Evolutionary conservation across 2,329 filamentous ascomycete species (phyloP), one percentile per base, ranked within the genome.

Genomic region (Triangularia setosa): DNA sequence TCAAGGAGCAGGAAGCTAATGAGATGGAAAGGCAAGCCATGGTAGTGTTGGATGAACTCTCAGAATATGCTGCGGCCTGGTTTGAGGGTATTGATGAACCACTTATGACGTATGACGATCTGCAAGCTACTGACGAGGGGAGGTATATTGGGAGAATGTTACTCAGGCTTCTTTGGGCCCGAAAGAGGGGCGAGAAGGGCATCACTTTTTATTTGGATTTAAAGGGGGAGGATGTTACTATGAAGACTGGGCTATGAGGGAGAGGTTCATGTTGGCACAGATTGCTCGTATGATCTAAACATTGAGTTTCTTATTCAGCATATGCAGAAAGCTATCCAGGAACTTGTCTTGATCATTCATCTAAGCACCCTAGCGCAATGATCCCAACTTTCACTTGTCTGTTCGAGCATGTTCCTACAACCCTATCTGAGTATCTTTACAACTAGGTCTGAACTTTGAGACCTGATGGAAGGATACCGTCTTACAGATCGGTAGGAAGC

Each of bases 81-180:
- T 58, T 64, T 3, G n/a, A n/a, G 8, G 9, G 33, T 2, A 8
- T 56, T 6, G 58, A 28, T 3, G 58, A 66, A 18, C 58, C 30
- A 2, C 18, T 64, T 12, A 27, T 63, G 35, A 64, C 64, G 9
- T 33, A 62, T 16, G 62, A 66, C 33, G 62, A 66, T 24, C 52
- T 66, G 24, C 65, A 64, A 48, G 62, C 65, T 1, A 62, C 62
- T 6, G 60, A 64, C 24, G 52, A 58, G 7, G 65, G 65, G 8
- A 59, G 65, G 14, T 66, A 53, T 16, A 64, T 52, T 8, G 62
- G 59, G 16, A 21, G 28, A 2, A 30, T 21, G 33, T 18, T 66
- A 30, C 23, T 66, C 58, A 55, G 62, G 27, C 25, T 62, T 11
- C 27, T 66, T 44, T 64, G 60, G 60, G 60, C 52, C 5, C 24